Percentiles rank a stretch among this genome's conserved stretches.
phyloP scores from a whole-genome alignment of 208 protist genomes.

The Leishmania mexicana region DNA sequence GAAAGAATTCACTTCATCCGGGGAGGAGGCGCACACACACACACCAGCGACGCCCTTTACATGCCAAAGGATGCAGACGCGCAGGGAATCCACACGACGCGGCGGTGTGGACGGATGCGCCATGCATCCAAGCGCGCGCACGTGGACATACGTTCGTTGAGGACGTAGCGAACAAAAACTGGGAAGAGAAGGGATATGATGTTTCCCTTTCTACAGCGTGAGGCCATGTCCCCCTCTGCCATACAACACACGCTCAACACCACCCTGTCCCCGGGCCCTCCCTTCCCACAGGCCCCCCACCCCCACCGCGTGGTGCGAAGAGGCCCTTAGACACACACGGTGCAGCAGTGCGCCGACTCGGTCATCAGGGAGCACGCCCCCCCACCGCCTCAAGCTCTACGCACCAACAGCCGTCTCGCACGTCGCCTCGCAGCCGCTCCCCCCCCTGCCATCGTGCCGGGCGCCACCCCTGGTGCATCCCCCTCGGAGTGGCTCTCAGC shows the following conservation, averaged over 20 bases:
- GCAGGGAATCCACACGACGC: not conserved
- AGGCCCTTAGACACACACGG: not conserved
- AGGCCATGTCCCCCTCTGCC: not conserved
- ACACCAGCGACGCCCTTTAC: not conserved
- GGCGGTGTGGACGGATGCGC: not conserved
- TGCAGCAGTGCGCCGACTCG: not conserved
- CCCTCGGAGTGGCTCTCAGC: not conserved
- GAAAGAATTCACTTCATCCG: not conserved
- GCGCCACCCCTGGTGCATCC: not conserved
- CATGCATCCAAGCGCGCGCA: not conserved
- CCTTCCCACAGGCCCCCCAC: not conserved
- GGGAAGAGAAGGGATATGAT: not conserved
- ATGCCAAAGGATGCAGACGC: not conserved
- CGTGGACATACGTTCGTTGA: not conserved
- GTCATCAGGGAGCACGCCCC: not conserved
- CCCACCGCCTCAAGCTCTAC: not conserved
- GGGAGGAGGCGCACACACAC: not conserved
- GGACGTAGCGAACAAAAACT: not conserved
- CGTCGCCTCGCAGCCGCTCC: not conserved
- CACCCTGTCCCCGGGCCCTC: not conserved
- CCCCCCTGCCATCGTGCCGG: not conserved
- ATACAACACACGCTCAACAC: no score
- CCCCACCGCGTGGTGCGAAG: not conserved
- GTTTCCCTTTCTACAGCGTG: not conserved
- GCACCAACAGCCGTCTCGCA: not conserved